Conservation (phyloP, 2,329 filamentous ascomycete genomes). For the Fulvia fulva region DNA sequence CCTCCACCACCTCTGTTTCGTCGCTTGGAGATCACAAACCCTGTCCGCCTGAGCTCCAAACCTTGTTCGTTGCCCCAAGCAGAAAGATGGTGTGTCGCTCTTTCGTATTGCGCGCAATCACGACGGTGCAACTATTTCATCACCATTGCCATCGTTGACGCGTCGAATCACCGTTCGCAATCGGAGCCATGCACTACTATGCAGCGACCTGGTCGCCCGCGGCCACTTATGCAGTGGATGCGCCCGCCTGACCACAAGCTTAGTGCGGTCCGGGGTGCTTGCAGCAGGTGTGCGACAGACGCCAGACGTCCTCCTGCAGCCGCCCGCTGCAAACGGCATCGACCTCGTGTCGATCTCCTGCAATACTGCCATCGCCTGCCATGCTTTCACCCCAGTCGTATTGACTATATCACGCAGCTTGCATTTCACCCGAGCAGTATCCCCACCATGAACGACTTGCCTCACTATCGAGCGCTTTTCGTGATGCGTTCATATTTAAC, state of each 20-base stretch:
- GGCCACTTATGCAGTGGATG: conserved; percentile 31
- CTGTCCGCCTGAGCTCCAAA: conserved; percentile 11
- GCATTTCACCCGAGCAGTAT: conserved; percentile 1
- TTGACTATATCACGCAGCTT: conserved; percentile 4
- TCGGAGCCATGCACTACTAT: conserved; percentile 26
- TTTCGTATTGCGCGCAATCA: conserved; percentile 19
- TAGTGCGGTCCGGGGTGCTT: conserved; percentile 25
- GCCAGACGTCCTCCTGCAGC: conserved; percentile 17
- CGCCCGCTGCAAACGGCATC: conserved; percentile 19
- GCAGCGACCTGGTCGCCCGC: conserved; percentile 20
- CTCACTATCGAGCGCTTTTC: background rate
- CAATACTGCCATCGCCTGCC: conserved; percentile 10
- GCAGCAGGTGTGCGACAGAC: conserved; percentile 18
- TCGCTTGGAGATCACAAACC: conserved; percentile 10
- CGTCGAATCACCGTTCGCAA: conserved; percentile 15
- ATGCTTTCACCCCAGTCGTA: conserved; percentile 8
- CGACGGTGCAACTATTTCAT: conserved; percentile 10
- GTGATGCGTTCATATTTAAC: background rate
- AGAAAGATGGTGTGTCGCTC: conserved; percentile 23
- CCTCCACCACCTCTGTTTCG: conserved; percentile 1
- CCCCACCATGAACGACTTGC: conserved; percentile 1
- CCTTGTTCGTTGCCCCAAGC: conserved; percentile 9
- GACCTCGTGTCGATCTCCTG: conserved; percentile 23
- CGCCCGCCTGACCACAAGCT: conserved; percentile 33
- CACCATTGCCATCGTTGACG: conserved; percentile 12